phyloP scores from a whole-genome alignment of 2,329 filamentous ascomycete species.

The Pseudopyrenochaeta lycopersici region DNA sequence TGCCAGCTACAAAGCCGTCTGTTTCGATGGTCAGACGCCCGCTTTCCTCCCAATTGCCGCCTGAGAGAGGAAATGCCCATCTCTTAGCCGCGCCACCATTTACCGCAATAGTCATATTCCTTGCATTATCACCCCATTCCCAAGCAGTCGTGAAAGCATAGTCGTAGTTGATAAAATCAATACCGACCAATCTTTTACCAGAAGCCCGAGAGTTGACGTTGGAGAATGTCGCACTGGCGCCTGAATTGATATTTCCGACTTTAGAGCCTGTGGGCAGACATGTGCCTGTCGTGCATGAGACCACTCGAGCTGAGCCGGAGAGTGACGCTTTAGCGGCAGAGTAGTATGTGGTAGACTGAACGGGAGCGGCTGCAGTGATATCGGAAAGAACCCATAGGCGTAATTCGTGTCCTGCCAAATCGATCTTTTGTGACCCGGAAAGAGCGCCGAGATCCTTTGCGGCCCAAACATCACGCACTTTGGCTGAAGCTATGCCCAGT shows the following conservation, averaged over 20 bases:
- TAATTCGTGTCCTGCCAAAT: conserved; percentile 35
- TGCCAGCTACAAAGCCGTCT: conserved; percentile 36
- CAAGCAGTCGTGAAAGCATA: conserved; percentile 47
- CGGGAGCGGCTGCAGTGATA: conserved; percentile 23
- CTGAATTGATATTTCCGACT: conserved; percentile 39
- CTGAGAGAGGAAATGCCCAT: conserved; percentile 52
- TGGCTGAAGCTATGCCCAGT: conserved; percentile 46
- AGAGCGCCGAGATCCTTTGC: conserved; percentile 30
- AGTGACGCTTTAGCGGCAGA: conserved; percentile 42
- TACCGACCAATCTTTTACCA: conserved; percentile 43
- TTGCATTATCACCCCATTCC: conserved; percentile 44
- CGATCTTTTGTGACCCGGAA: conserved; percentile 21
- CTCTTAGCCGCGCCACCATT: conserved; percentile 47
- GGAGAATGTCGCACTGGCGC: conserved; percentile 36
- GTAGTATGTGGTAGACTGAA: conserved; percentile 36
- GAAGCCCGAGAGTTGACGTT: conserved; percentile 32
- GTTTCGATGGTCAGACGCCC: conserved; percentile 32
- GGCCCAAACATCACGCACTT: conserved; percentile 49
- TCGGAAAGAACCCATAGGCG: conserved; percentile 48
- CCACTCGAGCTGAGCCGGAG: conserved; percentile 35
- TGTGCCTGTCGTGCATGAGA: conserved; percentile 31
- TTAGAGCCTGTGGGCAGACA: conserved; percentile 46
- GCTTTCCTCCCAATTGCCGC: conserved; percentile 51
- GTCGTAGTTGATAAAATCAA: conserved; percentile 55
- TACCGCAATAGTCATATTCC: conserved; percentile 49